Base-by-base conservation (phyloP, 768 basidiomycete species). In the Lentinus tigrinus region DNA sequence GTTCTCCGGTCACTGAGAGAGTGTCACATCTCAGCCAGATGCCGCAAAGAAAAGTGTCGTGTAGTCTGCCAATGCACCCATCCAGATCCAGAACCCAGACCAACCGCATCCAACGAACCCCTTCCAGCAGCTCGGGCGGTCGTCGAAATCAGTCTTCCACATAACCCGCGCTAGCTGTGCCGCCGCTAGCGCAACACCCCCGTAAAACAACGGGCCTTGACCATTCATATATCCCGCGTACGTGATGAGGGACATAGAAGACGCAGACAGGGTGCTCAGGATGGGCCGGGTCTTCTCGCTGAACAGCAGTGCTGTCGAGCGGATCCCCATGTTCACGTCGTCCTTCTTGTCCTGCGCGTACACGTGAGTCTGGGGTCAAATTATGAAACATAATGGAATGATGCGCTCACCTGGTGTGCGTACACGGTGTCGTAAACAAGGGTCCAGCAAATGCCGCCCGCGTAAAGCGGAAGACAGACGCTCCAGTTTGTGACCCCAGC, bases 361-460 rank as follows among this genome's bases (percentile, higher is more conserved):
- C 11, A 28, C 2, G 21, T 26, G 16, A 48, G 23, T 26, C 28
- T 36, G 19, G 19, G 19, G 23, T 17, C n/a, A 21, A 23, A 61
- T 24, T 23, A 14, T n/a, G 9, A n/a, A 13, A 37, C 23, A 51
- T 13, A n/a, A 27, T 3, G 19, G 6, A 17, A 14, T 27, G 44
- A 17, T 44, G 38, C 19, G 26, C 74, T 28, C 60, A 91, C 93
- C 77, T 98, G 96, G 72, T 99, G 97, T 3, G 97, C 97, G 67
- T 98, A 98, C 63, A 98, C 94, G 48, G 89, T 96, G 66, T 99
- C 97, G 69, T 98, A 99, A 1, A 97, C 91, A 43, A 99, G 81
- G 48, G 95, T 95, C 95, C 95, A 98, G 66, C 85, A 85, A 26
- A 95, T 75, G 23, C 93, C 91, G 8, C 95, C 93, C 1, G 88